Evolutionary conservation across 345 rosid species (phyloP).

Genomic region (Corchorus olitorius): DNA sequence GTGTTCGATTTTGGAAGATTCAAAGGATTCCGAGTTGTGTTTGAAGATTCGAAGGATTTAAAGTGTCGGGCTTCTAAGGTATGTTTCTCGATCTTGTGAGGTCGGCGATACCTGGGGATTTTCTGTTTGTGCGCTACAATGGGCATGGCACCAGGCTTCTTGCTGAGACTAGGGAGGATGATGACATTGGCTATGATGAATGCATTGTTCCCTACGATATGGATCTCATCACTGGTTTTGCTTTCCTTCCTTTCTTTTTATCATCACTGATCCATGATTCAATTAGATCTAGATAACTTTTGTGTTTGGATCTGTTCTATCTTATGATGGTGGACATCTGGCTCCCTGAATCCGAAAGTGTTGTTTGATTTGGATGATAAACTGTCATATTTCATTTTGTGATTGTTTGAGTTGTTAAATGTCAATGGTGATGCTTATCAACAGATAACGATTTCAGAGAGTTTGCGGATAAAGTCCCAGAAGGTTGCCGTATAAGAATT

Average conservation of each 20-base stretch:
- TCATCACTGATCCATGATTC: not conserved
- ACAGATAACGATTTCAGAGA: slow-evolving; percentile 94
- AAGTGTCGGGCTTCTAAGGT: too few species aligned
- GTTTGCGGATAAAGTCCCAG: slow-evolving; percentile 66
- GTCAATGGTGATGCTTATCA: slow-evolving; percentile 13
- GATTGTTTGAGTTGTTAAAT: not conserved
- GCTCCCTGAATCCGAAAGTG: not conserved
- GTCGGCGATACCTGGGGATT: slow-evolving; percentile 64
- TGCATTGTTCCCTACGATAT: slow-evolving; percentile 95
- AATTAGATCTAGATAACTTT: too few species aligned
- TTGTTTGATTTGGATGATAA: too few species aligned
- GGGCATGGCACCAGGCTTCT: slow-evolving; percentile 99
- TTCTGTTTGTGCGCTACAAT: slow-evolving; percentile 80
- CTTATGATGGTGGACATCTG: not conserved
- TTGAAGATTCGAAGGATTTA: too few species aligned
- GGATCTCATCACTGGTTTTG: slow-evolving; percentile 84
- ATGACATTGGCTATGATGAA: slow-evolving; percentile 93
- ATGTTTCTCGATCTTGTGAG: slow-evolving; percentile 51
- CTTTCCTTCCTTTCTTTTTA: not conserved
- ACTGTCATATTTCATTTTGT: not conserved
- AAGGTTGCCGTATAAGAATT: slow-evolving; percentile 63
- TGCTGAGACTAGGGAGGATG: slow-evolving; percentile 92
- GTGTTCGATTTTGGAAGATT: too few species aligned
- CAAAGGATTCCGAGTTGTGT: too few species aligned
- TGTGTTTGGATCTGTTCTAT: not conserved